Evolutionary conservation across 805 yeast species (phyloP).

Genomic region (Kodamaea sagamina): DNA sequence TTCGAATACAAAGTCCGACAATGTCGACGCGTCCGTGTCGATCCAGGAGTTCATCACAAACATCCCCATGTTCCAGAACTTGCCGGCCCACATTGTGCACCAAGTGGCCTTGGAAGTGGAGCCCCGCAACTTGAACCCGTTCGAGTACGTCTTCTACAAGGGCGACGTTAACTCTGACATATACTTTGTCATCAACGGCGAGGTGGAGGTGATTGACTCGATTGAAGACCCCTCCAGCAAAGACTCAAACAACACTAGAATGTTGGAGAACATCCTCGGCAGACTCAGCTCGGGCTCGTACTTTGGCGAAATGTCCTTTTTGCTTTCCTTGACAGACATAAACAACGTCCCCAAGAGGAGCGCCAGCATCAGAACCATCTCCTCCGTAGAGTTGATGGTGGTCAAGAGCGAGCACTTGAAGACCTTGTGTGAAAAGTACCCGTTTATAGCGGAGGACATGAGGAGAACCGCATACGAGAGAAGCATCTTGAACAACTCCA

Average conservation of each 20-base stretch:
- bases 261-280: conserved; percentile 50
- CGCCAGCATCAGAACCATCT: conserved; percentile 65
- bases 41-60: conserved; percentile 59
- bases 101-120: conserved; percentile 65
- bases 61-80: conserved; percentile 57
- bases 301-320: conserved; percentile 77
- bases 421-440: conserved; percentile 57
- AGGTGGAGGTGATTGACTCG: conserved; percentile 61
- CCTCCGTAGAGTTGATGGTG: conserved; percentile 60
- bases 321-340: conserved; percentile 43
- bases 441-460: conserved; percentile 60
- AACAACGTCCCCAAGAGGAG: conserved; percentile 42
- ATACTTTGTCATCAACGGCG: conserved; percentile 66
- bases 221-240: conserved; percentile 13
- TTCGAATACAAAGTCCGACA: conserved; percentile 19
- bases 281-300: conserved; percentile 63
- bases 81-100: conserved; percentile 63
- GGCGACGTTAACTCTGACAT: conserved; percentile 65
- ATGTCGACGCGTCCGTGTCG: conserved; percentile 55
- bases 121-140: conserved; percentile 52
- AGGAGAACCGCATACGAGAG: conserved; percentile 60
- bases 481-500: conserved; percentile 28
- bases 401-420: conserved; percentile 57
- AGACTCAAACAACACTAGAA: neutral
- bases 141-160: conserved; percentile 60